Conservation (phyloP, 768 basidiomycete species). For the Naematelia encephala region DNA sequence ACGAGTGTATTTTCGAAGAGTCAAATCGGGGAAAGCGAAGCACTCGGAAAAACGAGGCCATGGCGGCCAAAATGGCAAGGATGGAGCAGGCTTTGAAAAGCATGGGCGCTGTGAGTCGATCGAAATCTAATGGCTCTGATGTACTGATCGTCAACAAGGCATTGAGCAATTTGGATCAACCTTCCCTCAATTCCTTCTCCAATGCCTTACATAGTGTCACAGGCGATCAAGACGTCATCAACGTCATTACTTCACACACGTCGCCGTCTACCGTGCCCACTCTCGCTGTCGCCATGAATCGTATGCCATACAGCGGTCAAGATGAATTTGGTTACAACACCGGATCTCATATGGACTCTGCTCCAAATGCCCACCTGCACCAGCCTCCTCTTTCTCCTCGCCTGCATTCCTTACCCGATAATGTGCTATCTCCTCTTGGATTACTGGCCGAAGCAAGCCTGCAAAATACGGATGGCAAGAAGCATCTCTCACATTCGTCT, state of each 20-base stretch:
- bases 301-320: constrained; percentile 18
- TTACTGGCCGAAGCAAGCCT: constrained; percentile 81
- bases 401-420: constrained; percentile 86
- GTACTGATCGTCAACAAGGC: constrained; percentile 18
- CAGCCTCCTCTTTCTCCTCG: constrained; percentile 65
- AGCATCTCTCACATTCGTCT: constrained; percentile 6
- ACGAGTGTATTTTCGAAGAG: constrained; percentile 96
- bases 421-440: constrained; percentile 85
- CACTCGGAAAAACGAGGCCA: constrained; percentile 44
- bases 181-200: constrained; percentile 42
- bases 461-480: constrained; percentile 42
- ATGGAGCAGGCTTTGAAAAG: constrained; percentile 41
- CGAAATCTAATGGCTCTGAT: neutral
- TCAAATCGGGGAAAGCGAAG: constrained; percentile 90
- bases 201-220: constrained; percentile 28
- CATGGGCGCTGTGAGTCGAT: constrained; percentile 37
- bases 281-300: constrained; percentile 39
- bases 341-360: neutral
- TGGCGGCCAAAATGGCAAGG: constrained; percentile 33
- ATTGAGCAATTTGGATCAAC: constrained; percentile 38
- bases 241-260: constrained; percentile 42
- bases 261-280: constrained; percentile 36
- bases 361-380: constrained; percentile 21
- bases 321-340: constrained; percentile 30
- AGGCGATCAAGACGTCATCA: constrained; percentile 38